phyloP scores from a whole-genome alignment of 208 protist genomes.

The Leishmania guyanensis region DNA sequence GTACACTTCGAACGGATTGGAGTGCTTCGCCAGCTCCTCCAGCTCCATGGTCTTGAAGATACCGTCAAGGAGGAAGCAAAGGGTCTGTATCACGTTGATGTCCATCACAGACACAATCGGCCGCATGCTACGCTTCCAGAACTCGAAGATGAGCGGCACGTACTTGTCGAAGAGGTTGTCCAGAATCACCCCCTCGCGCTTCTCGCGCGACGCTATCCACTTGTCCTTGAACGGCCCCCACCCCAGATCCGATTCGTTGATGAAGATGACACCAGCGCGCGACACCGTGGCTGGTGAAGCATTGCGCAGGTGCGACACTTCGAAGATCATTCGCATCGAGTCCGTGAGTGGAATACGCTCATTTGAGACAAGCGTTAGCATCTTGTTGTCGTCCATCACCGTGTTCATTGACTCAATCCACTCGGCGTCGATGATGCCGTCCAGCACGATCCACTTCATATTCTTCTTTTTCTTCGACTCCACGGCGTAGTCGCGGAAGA shows the following conservation, averaged over 20 bases:
- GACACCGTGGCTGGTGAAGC: conserved; percentile 98
- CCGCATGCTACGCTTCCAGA: conserved; percentile 92
- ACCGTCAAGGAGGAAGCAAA: conserved; percentile 96
- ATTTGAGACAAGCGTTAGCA: conserved; percentile 98
- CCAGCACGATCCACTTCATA: conserved; percentile 98
- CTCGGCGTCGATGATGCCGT: conserved; percentile 98
- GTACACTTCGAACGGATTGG: conserved; percentile 92
- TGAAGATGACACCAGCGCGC: conserved; percentile 97
- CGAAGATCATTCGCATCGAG: conserved; percentile 98
- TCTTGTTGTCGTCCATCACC: conserved; percentile 99
- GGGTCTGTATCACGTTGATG: conserved; percentile 96
- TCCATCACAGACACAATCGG: conserved; percentile 91
- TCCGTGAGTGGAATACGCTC: conserved; percentile 98
- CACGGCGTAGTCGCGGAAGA: conserved; percentile 96
- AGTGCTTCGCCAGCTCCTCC: conserved; percentile 85
- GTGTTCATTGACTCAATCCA: conserved; percentile 99
- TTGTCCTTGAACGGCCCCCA: conserved; percentile 97
- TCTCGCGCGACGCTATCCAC: conserved; percentile 92
- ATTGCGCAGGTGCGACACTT: conserved; percentile 97
- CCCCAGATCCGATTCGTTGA: conserved; percentile 98
- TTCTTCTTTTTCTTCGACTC: conserved; percentile 95
- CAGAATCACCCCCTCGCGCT: conserved; percentile 92
- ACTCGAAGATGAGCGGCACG: conserved; percentile 93
- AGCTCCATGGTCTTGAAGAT: conserved; percentile 89
- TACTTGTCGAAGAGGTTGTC: conserved; percentile 98